These are phyloP conservation scores for Angomonas desouzai DNA, from an alignment of 208 protist genomes.

Conservation along the genomic window DNA sequence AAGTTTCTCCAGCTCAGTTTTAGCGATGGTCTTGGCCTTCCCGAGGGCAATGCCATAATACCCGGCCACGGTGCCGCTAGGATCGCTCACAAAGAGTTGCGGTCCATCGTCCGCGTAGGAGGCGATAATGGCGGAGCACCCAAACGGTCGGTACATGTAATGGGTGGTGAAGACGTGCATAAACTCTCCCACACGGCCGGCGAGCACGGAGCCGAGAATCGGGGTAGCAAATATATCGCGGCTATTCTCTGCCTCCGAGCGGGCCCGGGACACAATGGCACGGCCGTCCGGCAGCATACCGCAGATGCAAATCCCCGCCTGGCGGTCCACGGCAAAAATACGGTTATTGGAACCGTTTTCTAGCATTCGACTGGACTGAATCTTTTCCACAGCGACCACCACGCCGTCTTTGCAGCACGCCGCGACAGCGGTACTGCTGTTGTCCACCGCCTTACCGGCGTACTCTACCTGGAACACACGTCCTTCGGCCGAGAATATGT, in stretches of 20 bases:
- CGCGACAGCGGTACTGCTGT: constrained; percentile 96
- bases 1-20: constrained; percentile 98
- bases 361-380: constrained; percentile 96
- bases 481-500: constrained; percentile 98
- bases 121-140: constrained; percentile 93
- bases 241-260: constrained; percentile 93
- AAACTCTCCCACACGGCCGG: constrained; percentile 86
- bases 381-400: constrained; percentile 98
- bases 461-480: constrained; percentile 99
- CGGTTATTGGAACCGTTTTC: constrained; percentile 93
- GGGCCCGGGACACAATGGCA: constrained; percentile 90
- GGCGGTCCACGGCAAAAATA: constrained; percentile 93
- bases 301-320: constrained; percentile 92
- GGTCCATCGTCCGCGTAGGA: constrained; percentile 93
- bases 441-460: constrained; percentile 99
- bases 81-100: constrained; percentile 96
- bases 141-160: constrained; percentile 95
- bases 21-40: constrained; percentile 97
- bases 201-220: constrained; percentile 92
- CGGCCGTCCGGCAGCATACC: constrained; percentile 96
- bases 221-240: constrained; percentile 86
- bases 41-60: constrained; percentile 97
- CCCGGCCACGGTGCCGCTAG: constrained; percentile 93
- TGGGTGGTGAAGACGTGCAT: constrained; percentile 96
- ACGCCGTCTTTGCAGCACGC: constrained; percentile 97